These are phyloP conservation scores for Buddleja alternifolia DNA, from an alignment of 257 asterid genomes.

Conservation along the genomic window DNA sequence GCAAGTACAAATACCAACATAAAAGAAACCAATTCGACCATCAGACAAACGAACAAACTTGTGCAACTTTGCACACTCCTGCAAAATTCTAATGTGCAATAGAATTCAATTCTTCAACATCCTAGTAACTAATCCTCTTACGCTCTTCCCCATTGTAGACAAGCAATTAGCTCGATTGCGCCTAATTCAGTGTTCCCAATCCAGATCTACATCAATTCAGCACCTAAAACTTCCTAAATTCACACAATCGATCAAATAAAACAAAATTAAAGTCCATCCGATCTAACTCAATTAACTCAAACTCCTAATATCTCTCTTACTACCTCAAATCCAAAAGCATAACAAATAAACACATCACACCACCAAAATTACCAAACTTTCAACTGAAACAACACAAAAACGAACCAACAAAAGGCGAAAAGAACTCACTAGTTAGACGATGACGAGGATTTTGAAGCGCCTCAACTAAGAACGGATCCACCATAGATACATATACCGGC, in stretches of 20 bases:
- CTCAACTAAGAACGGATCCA: constrained; percentile 84
- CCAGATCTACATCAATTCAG: constrained; percentile 38
- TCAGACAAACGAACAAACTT: constrained; percentile 2
- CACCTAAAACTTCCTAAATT: not conserved
- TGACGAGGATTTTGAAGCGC: constrained; percentile 95
- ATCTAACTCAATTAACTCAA: constrained; percentile 28
- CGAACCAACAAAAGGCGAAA: not conserved
- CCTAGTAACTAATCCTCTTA: not conserved
- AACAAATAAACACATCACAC: not conserved
- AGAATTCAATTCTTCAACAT: not conserved
- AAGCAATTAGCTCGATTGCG: constrained; percentile 20
- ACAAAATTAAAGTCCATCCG: constrained; percentile 21
- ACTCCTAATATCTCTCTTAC: not conserved
- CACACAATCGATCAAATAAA: not conserved
- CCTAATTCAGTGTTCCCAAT: constrained; percentile 16
- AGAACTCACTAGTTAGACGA: constrained; percentile 75
- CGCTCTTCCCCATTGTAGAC: not conserved
- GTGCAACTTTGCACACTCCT: not conserved
- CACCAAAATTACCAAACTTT: not conserved
- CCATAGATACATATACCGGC: constrained; percentile 51
- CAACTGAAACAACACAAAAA: not conserved
- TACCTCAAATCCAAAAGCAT: constrained; percentile 10
- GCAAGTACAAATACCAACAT: constrained; percentile 7
- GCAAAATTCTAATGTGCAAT: constrained; percentile 6
- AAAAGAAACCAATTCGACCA: not conserved